Evolutionary conservation across 2,329 filamentous ascomycete genomes (phyloP).

Genomic region (Curvularia hawaiiensis): DNA sequence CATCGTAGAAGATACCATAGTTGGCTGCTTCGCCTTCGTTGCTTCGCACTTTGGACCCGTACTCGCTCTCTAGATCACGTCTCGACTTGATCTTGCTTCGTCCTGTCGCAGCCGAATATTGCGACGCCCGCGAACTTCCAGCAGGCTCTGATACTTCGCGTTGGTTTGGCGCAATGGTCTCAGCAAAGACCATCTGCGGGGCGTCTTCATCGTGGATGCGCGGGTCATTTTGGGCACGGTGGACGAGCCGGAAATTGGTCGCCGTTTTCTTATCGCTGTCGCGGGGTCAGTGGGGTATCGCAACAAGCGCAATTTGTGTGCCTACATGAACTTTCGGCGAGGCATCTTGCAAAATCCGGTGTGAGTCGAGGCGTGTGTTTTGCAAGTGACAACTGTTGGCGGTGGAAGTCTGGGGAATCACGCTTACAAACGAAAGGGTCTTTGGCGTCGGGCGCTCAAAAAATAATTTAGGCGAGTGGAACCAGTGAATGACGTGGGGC

Average conservation of each 20-base stretch:
- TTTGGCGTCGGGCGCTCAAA: conserved; percentile 48
- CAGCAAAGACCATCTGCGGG: conserved; percentile 89
- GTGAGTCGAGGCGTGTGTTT: not conserved
- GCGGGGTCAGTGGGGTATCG: conserved; percentile 38
- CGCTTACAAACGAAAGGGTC: conserved; percentile 38
- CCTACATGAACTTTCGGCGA: conserved; percentile 74
- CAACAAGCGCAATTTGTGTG: conserved; percentile 13
- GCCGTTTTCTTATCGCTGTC: conserved; percentile 85
- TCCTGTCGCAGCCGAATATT: conserved; percentile 51
- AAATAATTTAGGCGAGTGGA: conserved; percentile 60
- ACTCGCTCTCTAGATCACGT: conserved; percentile 74
- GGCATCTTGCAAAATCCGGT: conserved; percentile 64
- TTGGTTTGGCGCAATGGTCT: conserved; percentile 53
- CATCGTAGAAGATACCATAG: conserved; percentile 93
- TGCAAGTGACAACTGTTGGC: conserved; percentile 12
- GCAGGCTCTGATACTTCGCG: conserved; percentile 42
- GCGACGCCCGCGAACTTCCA: conserved; percentile 53
- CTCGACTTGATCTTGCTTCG: conserved; percentile 67
- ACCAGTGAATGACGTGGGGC: conserved; percentile 61
- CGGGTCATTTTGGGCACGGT: conserved; percentile 96
- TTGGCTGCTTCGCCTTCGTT: conserved; percentile 97
- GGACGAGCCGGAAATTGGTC: conserved; percentile 90
- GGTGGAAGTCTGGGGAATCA: conserved; percentile 29
- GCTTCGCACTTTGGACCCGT: conserved; percentile 73
- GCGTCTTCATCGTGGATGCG: conserved; percentile 91